phyloP scores from a whole-genome alignment of 371 early-diverging fungal genomes.

The Rhizopus sp. region DNA sequence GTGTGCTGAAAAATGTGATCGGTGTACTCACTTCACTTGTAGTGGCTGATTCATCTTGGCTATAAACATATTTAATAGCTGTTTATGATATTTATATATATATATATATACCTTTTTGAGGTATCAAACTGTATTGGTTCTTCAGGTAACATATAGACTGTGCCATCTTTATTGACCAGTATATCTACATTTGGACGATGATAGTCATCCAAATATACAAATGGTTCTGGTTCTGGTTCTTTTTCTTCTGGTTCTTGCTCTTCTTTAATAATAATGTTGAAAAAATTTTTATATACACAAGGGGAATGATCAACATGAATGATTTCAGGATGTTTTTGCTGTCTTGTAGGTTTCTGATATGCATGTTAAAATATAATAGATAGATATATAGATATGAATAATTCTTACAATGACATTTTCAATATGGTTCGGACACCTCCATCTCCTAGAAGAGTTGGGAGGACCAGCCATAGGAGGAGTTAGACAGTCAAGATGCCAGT shows the following conservation, averaged over 20 bases:
- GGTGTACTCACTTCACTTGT: slow-evolving; percentile 20
- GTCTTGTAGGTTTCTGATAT: slow-evolving; percentile 31
- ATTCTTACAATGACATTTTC: slow-evolving; percentile 58
- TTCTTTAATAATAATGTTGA: slow-evolving; percentile 24
- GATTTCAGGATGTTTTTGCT: slow-evolving; percentile 17
- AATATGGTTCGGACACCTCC: slow-evolving; percentile 92
- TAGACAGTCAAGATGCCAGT: slow-evolving; percentile 90
- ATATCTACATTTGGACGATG: slow-evolving; percentile 13
- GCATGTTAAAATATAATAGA: too few species aligned
- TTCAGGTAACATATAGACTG: slow-evolving; percentile 48
- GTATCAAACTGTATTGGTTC: slow-evolving; percentile 41
- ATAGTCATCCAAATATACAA: too few species aligned
- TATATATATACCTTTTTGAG: slow-evolving; percentile 3
- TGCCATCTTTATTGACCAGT: slow-evolving; percentile 27
- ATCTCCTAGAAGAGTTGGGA: slow-evolving; percentile 63
- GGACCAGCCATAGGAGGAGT: slow-evolving; percentile 69
- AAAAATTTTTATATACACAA: slow-evolving; percentile 13
- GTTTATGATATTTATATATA: background rate
- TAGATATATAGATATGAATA: too few species aligned
- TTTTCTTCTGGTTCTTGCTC: slow-evolving; percentile 13
- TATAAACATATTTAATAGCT: background rate
- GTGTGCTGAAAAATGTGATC: background rate
- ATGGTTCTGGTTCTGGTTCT: background rate
- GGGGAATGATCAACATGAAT: background rate
- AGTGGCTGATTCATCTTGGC: slow-evolving; percentile 6